Evolutionary conservation across 495 filamentous ascomycete genomes (phyloP).

Genomic region (Penicillium desertorum): DNA sequence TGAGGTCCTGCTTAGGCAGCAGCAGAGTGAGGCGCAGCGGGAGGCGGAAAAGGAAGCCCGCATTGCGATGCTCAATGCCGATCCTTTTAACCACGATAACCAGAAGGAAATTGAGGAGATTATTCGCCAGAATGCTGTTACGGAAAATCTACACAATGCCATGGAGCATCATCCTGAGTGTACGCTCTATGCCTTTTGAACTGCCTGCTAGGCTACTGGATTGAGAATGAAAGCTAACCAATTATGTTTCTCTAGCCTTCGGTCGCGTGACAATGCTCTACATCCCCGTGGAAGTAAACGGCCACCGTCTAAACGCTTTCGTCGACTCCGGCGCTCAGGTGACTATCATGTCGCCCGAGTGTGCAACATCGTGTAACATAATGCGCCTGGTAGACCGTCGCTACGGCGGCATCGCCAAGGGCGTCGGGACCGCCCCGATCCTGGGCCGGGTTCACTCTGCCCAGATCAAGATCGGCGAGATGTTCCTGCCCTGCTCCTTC

Average conservation of each 20-base stretch:
- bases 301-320: constrained; percentile 86
- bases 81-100: constrained; percentile 87
- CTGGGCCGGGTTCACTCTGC: constrained; percentile 93
- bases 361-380: constrained; percentile 88
- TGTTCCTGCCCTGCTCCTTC: constrained; percentile 89
- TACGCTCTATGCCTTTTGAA: constrained; percentile 37
- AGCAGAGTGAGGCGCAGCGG: constrained; percentile 64
- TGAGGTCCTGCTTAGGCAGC: constrained; percentile 62
- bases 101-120: constrained; percentile 95
- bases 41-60: constrained; percentile 76
- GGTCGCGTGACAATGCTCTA: constrained; percentile 94
- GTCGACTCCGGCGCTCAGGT: constrained; percentile 98
- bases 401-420: constrained; percentile 85
- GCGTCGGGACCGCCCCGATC: constrained; percentile 91
- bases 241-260: constrained; percentile 62
- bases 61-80: constrained; percentile 77
- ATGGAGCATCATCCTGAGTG: constrained; percentile 97
- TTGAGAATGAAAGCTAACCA: constrained; percentile 16
- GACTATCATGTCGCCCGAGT: constrained; percentile 96
- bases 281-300: constrained; percentile 93
- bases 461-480: constrained; percentile 84
- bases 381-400: constrained; percentile 95
- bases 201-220: neutral
- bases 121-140: constrained; percentile 88
- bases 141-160: constrained; percentile 91